Percentiles rank a stretch among this genome's conserved stretches.
These are phyloP conservation scores for Pythium biforme DNA, from an alignment of 352 stramenopile genomes.

Conservation along the genomic window DNA sequence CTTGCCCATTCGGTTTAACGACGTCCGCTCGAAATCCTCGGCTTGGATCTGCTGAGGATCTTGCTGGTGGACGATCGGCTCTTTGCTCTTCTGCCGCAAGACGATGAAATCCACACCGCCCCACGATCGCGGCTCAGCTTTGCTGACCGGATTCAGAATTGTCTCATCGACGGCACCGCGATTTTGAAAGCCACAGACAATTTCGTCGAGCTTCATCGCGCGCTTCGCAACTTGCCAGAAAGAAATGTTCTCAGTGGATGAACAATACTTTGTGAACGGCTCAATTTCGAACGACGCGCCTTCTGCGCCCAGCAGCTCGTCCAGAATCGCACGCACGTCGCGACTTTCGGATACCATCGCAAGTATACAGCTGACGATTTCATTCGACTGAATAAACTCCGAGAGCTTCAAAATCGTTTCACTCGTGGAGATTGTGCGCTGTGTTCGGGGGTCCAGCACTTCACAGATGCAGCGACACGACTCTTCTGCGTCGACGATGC, in stretches of 20 bases:
- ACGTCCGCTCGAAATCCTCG: conserved; percentile 57
- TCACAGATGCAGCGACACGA: conserved; percentile 79
- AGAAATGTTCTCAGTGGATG: neutral
- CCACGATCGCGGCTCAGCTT: conserved; percentile 50
- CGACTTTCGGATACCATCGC: conserved; percentile 88
- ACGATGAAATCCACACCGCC: conserved; percentile 63
- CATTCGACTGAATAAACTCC: conserved; percentile 89
- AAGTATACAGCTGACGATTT: conserved; percentile 79
- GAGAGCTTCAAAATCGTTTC: conserved; percentile 67
- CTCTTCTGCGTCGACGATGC: conserved; percentile 27
- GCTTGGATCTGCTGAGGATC: conserved; percentile 27
- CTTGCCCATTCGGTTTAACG: conserved; percentile 44
- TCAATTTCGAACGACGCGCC: conserved; percentile 6
- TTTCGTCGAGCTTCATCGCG: conserved; percentile 39
- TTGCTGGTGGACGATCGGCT: conserved; percentile 24
- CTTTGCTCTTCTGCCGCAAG: conserved; percentile 38
- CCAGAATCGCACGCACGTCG: conserved; percentile 71
- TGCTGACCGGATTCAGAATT: conserved; percentile 70
- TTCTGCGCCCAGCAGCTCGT: conserved; percentile 50
- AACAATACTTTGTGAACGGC: neutral
- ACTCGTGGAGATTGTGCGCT: conserved; percentile 77
- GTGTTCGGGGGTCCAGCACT: conserved; percentile 83
- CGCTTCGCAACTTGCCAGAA: conserved; percentile 4
- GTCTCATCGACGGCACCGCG: conserved; percentile 42
- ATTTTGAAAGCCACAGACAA: conserved; percentile 78